Percentiles rank a stretch among this genome's conserved stretches.
Evolutionary conservation across 148 eudicot species (phyloP).

Genomic region (Cornus kousa): DNA sequence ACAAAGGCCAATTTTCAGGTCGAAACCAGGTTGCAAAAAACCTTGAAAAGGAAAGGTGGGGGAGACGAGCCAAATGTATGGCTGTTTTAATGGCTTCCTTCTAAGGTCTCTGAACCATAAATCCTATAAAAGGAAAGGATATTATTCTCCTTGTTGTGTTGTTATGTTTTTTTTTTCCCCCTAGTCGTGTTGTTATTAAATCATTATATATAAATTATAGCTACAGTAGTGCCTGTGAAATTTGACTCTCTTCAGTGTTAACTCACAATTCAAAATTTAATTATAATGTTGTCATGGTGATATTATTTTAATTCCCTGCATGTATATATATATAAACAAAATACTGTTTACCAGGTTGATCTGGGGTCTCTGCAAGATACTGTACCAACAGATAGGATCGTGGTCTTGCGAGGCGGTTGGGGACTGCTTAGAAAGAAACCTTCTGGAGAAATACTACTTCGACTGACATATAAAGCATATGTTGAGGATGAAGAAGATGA

Average conservation of each 20-base stretch:
- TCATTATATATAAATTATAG: no score
- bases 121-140: no score
- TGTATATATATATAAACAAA: not conserved
- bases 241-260: not conserved
- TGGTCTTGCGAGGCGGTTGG: conserved; percentile 79
- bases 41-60: no score
- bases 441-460: conserved; percentile 77
- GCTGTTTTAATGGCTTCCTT: no score
- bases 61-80: no score
- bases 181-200: no score
- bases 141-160: no score
- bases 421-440: conserved; percentile 54
- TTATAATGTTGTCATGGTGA: not conserved
- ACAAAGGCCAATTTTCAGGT: no score
- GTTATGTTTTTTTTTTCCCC: no score
- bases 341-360: conserved; percentile 52
- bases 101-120: no score
- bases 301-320: not conserved
- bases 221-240: not conserved
- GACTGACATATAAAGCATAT: conserved; percentile 91
- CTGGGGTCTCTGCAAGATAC: conserved; percentile 84
- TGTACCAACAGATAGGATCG: conserved; percentile 81
- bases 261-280: not conserved
- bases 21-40: no score
- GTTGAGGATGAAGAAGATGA: conserved; percentile 99